A percentile compares a stretch with the other conserved stretches of the same genome.
These are phyloP conservation scores for Xylaria telfairii DNA, from an alignment of 495 filamentous ascomycete species.

Conservation along the genomic window DNA sequence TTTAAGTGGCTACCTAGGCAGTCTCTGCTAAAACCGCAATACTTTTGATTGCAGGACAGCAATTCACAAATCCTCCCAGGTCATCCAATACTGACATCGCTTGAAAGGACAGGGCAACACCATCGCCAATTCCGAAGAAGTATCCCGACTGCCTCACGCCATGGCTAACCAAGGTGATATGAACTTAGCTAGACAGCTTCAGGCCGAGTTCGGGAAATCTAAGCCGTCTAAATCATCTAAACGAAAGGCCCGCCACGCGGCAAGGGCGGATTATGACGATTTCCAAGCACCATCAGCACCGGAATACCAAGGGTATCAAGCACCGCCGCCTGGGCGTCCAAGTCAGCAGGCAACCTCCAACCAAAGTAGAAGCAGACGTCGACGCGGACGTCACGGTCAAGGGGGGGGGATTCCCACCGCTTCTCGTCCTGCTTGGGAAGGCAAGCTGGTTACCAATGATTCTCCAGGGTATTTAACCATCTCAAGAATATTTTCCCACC, in stretches of 20 bases:
- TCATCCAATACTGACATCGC: neutral
- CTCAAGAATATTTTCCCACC: neutral
- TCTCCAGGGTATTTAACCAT: slow-evolving; percentile 6
- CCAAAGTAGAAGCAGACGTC: neutral
- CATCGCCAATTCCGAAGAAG: neutral
- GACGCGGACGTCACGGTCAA: neutral
- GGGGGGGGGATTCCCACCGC: too few species aligned
- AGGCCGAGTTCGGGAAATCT: slow-evolving; percentile 1
- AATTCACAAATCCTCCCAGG: neutral
- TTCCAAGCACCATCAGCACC: neutral
- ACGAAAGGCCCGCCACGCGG: neutral
- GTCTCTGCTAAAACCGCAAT: neutral
- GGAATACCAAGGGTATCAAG: neutral
- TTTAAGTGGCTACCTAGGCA: neutral
- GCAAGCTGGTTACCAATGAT: neutral
- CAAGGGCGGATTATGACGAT: neutral
- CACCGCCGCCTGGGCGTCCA: neutral
- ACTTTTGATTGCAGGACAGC: neutral
- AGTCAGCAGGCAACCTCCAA: neutral
- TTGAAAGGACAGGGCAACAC: neutral
- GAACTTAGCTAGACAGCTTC: slow-evolving; percentile 7
- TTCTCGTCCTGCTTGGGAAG: neutral
- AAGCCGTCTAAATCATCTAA: neutral
- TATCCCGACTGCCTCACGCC: neutral
- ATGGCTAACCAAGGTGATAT: slow-evolving; percentile 17